Percentiles rank a stretch among this genome's conserved stretches.
These are phyloP conservation scores for Cutaneotrichosporon sp. DNA, from an alignment of 1,284 basidiomycete genomes.

Conservation along the genomic window DNA sequence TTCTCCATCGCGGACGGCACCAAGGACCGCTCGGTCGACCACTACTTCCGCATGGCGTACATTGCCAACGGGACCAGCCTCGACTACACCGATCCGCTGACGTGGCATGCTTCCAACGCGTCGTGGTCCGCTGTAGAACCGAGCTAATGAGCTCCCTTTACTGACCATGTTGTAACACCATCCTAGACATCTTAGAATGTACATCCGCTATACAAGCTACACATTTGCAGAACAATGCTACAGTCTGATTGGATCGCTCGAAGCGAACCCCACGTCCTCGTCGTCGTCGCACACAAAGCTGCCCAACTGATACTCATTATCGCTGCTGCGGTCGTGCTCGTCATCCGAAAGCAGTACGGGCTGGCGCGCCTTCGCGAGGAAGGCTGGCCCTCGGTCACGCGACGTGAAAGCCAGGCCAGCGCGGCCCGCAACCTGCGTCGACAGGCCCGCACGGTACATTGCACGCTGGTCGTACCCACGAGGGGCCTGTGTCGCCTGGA, in stretches of 20 bases:
- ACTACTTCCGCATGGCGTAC: slow-evolving; percentile 42
- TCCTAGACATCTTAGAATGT: not conserved
- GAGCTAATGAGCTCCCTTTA: not conserved
- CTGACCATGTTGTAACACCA: not conserved
- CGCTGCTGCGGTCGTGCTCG: slow-evolving; percentile 38
- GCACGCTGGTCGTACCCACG: slow-evolving; percentile 53
- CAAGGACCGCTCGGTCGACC: slow-evolving; percentile 23
- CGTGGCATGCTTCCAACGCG: slow-evolving; percentile 16
- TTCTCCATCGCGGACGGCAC: slow-evolving; percentile 21
- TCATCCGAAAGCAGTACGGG: slow-evolving; percentile 47
- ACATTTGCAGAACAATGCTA: not conserved
- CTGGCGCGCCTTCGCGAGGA: slow-evolving; percentile 46
- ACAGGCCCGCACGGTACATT: slow-evolving; percentile 47
- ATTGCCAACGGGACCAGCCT: slow-evolving; percentile 31
- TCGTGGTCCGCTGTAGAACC: slow-evolving; percentile 11
- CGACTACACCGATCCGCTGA: slow-evolving; percentile 35
- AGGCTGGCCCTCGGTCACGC: slow-evolving; percentile 22
- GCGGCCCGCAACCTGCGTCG: slow-evolving; percentile 39
- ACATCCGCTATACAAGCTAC: not conserved
- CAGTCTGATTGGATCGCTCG: slow-evolving; percentile 6
- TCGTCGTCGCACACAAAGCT: slow-evolving; percentile 49
- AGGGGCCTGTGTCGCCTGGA: slow-evolving; percentile 55
- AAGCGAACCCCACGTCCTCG: slow-evolving; percentile 35
- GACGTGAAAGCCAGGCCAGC: slow-evolving; percentile 39
- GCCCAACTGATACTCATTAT: slow-evolving; percentile 49